Evolutionary conservation across 352 stramenopile genomes (phyloP).

Genomic region (Thalassiosira pacifica): DNA sequence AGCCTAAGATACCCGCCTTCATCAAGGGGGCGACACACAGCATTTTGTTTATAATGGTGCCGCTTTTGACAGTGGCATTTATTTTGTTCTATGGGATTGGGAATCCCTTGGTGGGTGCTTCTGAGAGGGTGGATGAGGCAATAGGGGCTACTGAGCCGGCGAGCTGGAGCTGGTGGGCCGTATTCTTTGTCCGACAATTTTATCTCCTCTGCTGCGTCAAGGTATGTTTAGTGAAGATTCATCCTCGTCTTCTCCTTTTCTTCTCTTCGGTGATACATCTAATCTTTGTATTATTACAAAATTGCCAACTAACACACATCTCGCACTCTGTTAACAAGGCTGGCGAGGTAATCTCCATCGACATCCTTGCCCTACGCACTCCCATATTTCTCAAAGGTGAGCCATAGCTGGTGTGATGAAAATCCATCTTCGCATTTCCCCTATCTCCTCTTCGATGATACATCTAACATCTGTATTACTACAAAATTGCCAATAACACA

Average conservation of each 20-base stretch:
- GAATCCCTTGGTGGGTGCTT: constrained; percentile 65
- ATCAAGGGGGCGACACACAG: constrained; percentile 23
- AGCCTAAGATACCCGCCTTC: constrained; percentile 42
- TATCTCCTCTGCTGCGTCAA: background rate
- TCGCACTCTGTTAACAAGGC: constrained; percentile 46
- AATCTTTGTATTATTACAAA: no score
- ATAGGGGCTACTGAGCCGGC: no score
- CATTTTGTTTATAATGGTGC: constrained; percentile 62
- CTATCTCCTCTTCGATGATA: no score
- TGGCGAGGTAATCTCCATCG: constrained; percentile 73
- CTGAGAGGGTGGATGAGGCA: no score
- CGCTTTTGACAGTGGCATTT: constrained; percentile 46
- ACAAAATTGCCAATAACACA: no score
- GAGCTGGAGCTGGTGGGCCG: constrained; percentile 66
- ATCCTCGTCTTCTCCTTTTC: no score
- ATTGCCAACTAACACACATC: background rate
- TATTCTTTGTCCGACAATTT: constrained; percentile 59
- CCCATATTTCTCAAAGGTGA: constrained; percentile 67
- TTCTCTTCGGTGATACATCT: no score
- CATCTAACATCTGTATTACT: no score
- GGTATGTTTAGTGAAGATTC: no score
- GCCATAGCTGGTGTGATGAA: no score
- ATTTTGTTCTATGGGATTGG: constrained; percentile 77
- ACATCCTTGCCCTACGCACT: constrained; percentile 77
- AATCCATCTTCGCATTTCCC: no score